A percentile compares a stretch with the other conserved stretches of the same genome.
phyloP scores from a whole-genome alignment of 1,139 yeast species.

The Suhomyces atakaporum region DNA sequence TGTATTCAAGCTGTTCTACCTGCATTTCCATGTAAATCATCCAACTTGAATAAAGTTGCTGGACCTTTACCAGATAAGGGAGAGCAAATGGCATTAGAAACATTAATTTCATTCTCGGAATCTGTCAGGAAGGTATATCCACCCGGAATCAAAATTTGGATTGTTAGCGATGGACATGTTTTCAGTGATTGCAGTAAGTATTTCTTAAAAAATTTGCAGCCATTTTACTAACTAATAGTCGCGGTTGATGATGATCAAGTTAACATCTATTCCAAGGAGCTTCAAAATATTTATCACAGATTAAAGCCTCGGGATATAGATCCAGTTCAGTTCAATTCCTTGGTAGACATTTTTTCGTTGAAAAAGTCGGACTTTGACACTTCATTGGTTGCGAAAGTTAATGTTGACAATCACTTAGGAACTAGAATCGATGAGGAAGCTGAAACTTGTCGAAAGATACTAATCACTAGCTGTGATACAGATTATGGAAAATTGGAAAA shows the following conservation, averaged over 20 bases:
- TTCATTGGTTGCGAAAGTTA: constrained; percentile 22
- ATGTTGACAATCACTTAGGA: constrained; percentile 35
- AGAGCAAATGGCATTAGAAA: constrained; percentile 39
- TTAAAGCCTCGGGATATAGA: constrained; percentile 30
- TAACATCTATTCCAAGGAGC: constrained; percentile 45
- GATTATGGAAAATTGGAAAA: constrained; percentile 37
- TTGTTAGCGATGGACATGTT: constrained; percentile 67
- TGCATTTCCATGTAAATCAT: constrained; percentile 66
- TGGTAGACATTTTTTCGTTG: constrained; percentile 38
- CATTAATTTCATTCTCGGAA: constrained; percentile 34
- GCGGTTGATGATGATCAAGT: constrained; percentile 56
- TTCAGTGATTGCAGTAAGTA: constrained; percentile 59
- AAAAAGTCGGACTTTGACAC: constrained; percentile 19
- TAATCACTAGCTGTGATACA: constrained; percentile 43
- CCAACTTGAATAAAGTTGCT: constrained; percentile 55
- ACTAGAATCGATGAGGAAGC: constrained; percentile 37
- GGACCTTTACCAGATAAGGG: constrained; percentile 53
- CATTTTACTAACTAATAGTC: constrained; percentile 25
- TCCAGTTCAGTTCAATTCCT: constrained; percentile 35
- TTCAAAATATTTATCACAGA: constrained; percentile 41
- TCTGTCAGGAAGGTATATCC: constrained; percentile 44
- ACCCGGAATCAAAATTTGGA: constrained; percentile 57
- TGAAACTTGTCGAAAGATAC: constrained; percentile 40
- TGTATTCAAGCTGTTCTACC: constrained; percentile 60
- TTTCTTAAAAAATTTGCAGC: no score